A percentile compares a stretch with the other conserved stretches of the same genome.
phyloP scores from a whole-genome alignment of 768 basidiomycete genomes.

The Hypholoma fasciculare region DNA sequence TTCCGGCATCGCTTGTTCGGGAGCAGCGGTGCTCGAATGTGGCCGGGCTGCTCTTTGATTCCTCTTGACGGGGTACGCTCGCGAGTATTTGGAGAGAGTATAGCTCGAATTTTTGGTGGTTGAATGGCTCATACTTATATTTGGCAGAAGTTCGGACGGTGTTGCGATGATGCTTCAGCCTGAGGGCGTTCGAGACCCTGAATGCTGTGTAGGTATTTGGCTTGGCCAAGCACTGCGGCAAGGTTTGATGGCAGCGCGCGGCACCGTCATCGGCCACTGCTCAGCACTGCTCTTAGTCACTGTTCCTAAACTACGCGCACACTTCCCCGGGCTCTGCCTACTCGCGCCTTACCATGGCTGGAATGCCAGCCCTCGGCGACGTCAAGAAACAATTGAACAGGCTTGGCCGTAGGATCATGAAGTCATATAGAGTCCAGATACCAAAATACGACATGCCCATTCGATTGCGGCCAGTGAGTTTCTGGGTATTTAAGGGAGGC shows the following conservation, averaged over 20 bases:
- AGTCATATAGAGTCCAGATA: conserved; percentile 61
- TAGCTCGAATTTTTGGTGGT: conserved; percentile 62
- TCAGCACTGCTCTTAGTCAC: not conserved
- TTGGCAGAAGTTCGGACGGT: too few relatives aligned
- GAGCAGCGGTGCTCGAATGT: conserved; percentile 15
- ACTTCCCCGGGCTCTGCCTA: not conserved
- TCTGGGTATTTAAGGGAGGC: not conserved
- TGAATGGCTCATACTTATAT: conserved; percentile 54
- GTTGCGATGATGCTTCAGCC: too few relatives aligned
- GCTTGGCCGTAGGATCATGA: conserved; percentile 65
- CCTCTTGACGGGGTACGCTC: conserved; percentile 48
- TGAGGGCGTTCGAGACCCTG: too few relatives aligned
- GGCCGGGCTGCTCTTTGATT: conserved; percentile 7
- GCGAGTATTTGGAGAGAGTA: conserved; percentile 63
- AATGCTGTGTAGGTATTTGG: conserved; percentile 13
- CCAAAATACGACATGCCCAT: conserved; percentile 72
- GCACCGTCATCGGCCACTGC: not conserved
- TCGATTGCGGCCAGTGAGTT: conserved; percentile 66
- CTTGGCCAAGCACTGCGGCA: not conserved
- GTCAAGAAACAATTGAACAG: conserved; percentile 40
- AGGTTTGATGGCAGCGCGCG: not conserved
- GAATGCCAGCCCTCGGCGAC: conserved; percentile 7
- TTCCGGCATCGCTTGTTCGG: conserved; percentile 37
- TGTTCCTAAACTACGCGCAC: not conserved
- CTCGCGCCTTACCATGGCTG: not conserved